Evolutionary conservation across 371 early-diverging fungal genomes (phyloP), one percentile per base, ranked within the genome.

Genomic region (Lichtheimia corymbifera): DNA sequence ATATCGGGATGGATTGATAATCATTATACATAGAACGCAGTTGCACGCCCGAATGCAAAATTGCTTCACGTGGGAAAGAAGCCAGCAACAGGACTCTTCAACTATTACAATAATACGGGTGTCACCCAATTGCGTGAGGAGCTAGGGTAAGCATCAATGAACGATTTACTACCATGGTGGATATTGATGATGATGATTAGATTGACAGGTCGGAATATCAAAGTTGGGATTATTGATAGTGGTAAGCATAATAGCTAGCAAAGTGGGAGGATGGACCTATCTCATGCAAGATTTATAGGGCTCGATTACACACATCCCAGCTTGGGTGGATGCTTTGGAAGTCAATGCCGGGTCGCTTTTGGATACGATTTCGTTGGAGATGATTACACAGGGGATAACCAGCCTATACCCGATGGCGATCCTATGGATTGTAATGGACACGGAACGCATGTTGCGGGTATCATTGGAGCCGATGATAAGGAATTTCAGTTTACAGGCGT

Each of bases 391-490:
- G 74, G 73, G 15, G 63, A 62, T 20, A 58, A 67, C 17, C 18
- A 55, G 0, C 60, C 62, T 4, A 62, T 25, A 13, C 63, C 83
- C 1, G 80, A 72, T 27, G 61, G 63, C 2, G 80, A 85, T 61
- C 88, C 86, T 3, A 73, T 76, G 50, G 84, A 84, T 53, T 88
- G 88, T 51, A 82, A 82, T 22, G 87, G 86, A 4, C 88, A 88
- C 67, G 88, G 88, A 2, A 86, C 88, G 1, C 88, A 87, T 60
- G 88, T 87, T 13, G 73, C 80, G 1, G 89, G 89, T 6, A 88
- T 88, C 18, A 76, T 88, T 56, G 89, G 81, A 0, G 89, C 85
- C 4, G 71, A 82, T 11, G 83, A 85, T 15, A 45, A 35, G 0
- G 44, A 18, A 11, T 50, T 65, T 14, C 62, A 72, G 4, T 77